These are phyloP conservation scores for Apophysomyces ossiformis DNA, from an alignment of 371 early-diverging fungal species.

Conservation along the genomic window DNA sequence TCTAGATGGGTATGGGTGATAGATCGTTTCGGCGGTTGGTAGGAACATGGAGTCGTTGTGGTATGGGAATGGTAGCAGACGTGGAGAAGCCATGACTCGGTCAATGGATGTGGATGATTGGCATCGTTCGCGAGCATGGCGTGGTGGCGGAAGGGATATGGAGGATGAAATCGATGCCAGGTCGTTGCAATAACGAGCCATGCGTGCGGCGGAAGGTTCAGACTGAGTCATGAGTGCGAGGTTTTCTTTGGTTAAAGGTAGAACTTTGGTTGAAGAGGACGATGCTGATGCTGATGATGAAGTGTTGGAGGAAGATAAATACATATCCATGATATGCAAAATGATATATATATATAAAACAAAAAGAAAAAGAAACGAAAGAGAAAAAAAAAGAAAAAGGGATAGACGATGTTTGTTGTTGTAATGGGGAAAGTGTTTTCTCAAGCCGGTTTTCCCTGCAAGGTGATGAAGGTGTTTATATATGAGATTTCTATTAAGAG, in stretches of 20 bases:
- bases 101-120: conserved; percentile 19
- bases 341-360: neutral
- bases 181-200: conserved; percentile 24
- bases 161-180: conserved; percentile 9
- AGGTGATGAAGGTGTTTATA: neutral
- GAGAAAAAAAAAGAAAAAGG: neutral
- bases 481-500: conserved; percentile 1
- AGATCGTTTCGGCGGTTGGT: conserved; percentile 26
- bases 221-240: conserved; percentile 16
- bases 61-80: conserved; percentile 29
- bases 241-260: conserved; percentile 27
- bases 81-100: conserved; percentile 28
- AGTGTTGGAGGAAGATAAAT: neutral
- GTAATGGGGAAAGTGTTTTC: conserved; percentile 1
- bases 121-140: conserved; percentile 15
- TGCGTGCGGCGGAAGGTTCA: conserved; percentile 13
- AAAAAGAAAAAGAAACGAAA: neutral
- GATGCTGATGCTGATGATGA: conserved; percentile 2
- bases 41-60: conserved; percentile 35
- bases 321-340: neutral
- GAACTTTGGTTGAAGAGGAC: neutral
- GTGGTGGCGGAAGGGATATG: conserved; percentile 15
- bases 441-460: neutral
- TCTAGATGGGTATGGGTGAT: neutral
- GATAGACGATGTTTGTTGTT: neutral